Evolutionary conservation across 2,329 filamentous ascomycete species (phyloP), one percentile per base, ranked within the genome.

Genomic region (Daldinia sp.): DNA sequence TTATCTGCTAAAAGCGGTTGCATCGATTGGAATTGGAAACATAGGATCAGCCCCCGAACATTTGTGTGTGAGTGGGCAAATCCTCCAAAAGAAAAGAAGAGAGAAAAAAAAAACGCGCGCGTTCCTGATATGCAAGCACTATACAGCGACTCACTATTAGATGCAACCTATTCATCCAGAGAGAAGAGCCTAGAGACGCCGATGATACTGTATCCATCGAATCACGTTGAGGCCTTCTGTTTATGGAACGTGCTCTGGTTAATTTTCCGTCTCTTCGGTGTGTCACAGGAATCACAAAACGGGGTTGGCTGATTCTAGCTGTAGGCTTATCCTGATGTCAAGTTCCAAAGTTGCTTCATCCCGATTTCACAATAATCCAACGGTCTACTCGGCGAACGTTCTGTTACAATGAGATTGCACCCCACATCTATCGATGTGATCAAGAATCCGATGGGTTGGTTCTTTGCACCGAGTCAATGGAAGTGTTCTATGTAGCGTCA

Each of bases 121-220:
- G 71, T 70, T 73, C 69, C 69, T 72, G 63, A 68, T 67, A 72
- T 73, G 69, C 69, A 71, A 63, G 67, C 71, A 70, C 71, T 72
- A 50, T 70, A 67, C 20, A 42, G 50, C 46, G 42, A 50, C 54
- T 67, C 57, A 59, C 60, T 67, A 46, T 55, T 53, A 57, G 67
- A 67, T 70, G 70, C 67, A 69, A 71, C 69, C 71, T 63, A 65
- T 63, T 60, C 63, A 67, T 56, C 67, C 61, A 69, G 46, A 63
- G 35, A 62, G 23, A 69, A 66, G 39, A 65, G 63, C 58, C 63
- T 60, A 60, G 58, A 58, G 68, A 64, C 46, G 60, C 64, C 61
- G 57, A 71, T 64, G 65, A 53, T 41, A 63, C 50, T 28, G 35
- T 46, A 55, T 56, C 37, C 7, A 33, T 67, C 70, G 54, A 72